These are phyloP conservation scores for Nemophila menziesii DNA, from an alignment of 257 asterid species.

Conservation along the genomic window DNA sequence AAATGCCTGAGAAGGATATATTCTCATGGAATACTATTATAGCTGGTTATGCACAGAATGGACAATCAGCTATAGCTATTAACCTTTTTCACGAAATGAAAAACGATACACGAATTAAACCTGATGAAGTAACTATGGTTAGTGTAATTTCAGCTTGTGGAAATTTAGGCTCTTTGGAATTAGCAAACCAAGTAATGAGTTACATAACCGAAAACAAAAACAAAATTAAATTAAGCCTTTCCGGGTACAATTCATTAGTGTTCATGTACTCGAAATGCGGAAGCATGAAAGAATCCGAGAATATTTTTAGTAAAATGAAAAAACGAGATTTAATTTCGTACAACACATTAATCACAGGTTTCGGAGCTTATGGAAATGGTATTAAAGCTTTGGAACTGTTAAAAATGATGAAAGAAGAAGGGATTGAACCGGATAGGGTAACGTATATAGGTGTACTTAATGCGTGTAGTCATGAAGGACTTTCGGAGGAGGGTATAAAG, in stretches of 20 bases:
- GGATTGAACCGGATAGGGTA: constrained; percentile 41
- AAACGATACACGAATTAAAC: constrained; percentile 17
- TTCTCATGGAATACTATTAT: constrained; percentile 72
- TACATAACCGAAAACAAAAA: constrained; percentile 21
- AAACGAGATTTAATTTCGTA: constrained; percentile 51
- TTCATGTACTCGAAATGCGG: constrained; percentile 82
- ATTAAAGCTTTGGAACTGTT: constrained; percentile 37
- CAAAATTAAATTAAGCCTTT: constrained; percentile 26
- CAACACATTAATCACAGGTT: constrained; percentile 58
- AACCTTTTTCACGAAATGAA: constrained; percentile 52
- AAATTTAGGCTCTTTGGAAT: constrained; percentile 59
- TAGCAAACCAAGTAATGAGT: constrained; percentile 39
- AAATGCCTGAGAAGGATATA: constrained; percentile 43
- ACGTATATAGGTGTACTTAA: constrained; percentile 47
- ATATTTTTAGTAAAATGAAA: constrained; percentile 35
- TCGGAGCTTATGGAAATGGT: constrained; percentile 58
- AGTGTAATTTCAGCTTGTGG: constrained; percentile 74
- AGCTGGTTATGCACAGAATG: constrained; percentile 66
- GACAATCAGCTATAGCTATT: constrained; percentile 47
- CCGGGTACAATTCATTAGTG: constrained; percentile 44
- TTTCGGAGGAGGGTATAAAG: constrained; percentile 34
- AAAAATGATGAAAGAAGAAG: constrained; percentile 36
- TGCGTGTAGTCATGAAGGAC: constrained; percentile 72
- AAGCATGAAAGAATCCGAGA: constrained; percentile 40
- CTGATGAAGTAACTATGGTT: constrained; percentile 60